Base-by-base conservation (phyloP, 2,329 filamentous ascomycete species). In the Metarhizium rileyi region DNA sequence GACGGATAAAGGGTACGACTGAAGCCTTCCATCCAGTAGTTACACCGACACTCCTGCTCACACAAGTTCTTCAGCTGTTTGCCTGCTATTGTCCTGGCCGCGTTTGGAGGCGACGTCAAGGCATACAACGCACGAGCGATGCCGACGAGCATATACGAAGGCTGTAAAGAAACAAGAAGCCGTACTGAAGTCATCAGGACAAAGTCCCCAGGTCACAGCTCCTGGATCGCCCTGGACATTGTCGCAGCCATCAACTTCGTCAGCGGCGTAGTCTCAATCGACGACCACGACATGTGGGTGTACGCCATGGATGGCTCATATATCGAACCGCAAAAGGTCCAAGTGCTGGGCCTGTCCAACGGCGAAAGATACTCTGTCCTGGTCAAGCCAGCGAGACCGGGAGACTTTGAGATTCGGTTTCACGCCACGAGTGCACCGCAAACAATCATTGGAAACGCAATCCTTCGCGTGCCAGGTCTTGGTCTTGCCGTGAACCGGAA, bases 231-330 rank as follows among this genome's bases (percentile, higher is more conserved):
- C 7, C 62, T 83, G 14, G 73, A 80, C 53, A 57, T 81, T n/a
- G 71, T 83, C 50, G 73, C 69, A n/a, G 66, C 73, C 2, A 68
- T 74, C 46, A 69, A 72, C 46, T 69, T 77, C 25, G 62, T 73
- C 44, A 72, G 68, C 0, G 66, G 67, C 3, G 55, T 66, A 5
- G 68, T 69, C 18, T 72, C 74, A 27, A 74, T 80, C 45, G 77
- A 80, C 57, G 70, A 73, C 49, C 73, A 76, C 48, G 66, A 72
- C 20, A 65, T 80, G 62, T 78, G 69, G 65, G 66, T 80, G 4
- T 77, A 76, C 55, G 74, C 73, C 40, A 71, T 77, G 47, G 78
- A 80, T 51, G 76, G 73, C 3, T 63, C 71, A 8, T 80, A 77
- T 58, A 73, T 81, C 47, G 63, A 72, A 52, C 78, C 78, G 3